A percentile compares a stretch with the other conserved stretches of the same genome.
Conservation (phyloP, 2,329 filamentous ascomycete species). For the Polychaeton citri region DNA sequence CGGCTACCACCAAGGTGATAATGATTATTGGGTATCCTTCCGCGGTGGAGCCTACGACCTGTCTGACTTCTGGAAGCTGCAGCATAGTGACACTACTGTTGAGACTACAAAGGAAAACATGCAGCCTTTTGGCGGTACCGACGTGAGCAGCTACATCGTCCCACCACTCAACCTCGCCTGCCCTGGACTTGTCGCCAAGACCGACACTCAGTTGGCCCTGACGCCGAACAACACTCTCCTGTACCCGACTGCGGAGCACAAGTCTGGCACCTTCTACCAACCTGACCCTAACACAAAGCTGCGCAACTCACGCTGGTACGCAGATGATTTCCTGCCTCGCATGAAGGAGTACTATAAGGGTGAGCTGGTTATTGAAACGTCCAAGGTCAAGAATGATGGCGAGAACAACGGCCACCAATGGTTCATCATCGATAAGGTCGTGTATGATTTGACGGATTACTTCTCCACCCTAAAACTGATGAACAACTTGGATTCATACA, state of each 20-base stretch:
- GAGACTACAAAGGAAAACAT: conserved; percentile 50
- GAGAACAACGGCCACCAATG: conserved; percentile 56
- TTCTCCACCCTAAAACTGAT: conserved; percentile 57
- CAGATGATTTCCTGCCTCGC: conserved; percentile 54
- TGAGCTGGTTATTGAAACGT: conserved; percentile 58
- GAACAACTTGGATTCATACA: conserved; percentile 43
- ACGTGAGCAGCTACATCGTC: conserved; percentile 75
- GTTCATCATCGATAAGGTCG: conserved; percentile 60
- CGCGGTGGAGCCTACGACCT: conserved; percentile 87
- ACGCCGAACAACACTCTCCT: conserved; percentile 50
- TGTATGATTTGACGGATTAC: conserved; percentile 91
- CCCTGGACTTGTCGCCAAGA: conserved; percentile 51
- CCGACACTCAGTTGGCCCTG: conserved; percentile 45
- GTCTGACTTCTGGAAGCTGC: conserved; percentile 67
- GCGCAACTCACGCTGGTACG: conserved; percentile 62
- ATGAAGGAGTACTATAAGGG: conserved; percentile 85
- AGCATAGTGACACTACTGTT: conserved; percentile 61
- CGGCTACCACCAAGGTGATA: conserved; percentile 50
- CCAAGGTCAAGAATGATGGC: conserved; percentile 51
- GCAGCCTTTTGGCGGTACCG: conserved; percentile 62
- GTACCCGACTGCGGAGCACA: conserved; percentile 43
- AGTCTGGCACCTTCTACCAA: conserved; percentile 49
- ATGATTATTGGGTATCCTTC: conserved; percentile 78
- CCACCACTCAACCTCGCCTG: conserved; percentile 66
- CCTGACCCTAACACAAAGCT: conserved; percentile 42